Evolutionary conservation across 176 grass and related monocot species (phyloP), one percentile per base, ranked within the genome.

Genomic region (Phoenix dactylifera): DNA sequence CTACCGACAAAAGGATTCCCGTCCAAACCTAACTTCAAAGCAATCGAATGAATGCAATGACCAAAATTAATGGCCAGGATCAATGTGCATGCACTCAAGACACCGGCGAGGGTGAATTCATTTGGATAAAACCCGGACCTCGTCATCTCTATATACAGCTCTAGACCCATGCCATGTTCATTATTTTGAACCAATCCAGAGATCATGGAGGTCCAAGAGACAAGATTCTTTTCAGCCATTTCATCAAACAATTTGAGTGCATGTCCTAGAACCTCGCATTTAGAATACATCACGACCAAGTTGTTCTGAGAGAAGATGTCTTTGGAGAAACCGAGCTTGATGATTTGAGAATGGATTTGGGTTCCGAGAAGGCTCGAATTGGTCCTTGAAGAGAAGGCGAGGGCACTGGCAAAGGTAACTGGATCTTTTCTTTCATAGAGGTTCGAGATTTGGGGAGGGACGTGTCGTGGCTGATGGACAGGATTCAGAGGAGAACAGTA

Each of bases 181-280:
- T 72, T 76, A 10, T 55, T 32, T 49, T 69, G 68, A n/a, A 26
- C 1, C 0, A 52, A 69, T 26, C 32, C 72, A 0, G 85, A 76
- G 10, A 88, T 74, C 60, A 88, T 73, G 56, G 59, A 62, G 0
- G 80, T 83, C 80, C 85, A 88, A 5, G 79, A 82, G 2, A 87
- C 75, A 7, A 72, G 65, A 74, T 88, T 88, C 28, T 60, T 64
- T 2, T 50, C 50, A 24, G 63, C 28, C 80, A 76, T 83, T 83
- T 80, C 76, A 10, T 80, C 76, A 63, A 88, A 74, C 80, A 83
- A 1, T 0, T 18, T 12, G 1, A 59, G 50, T 23, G 76, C 80
- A 57, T 24, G 0, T 4, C 16, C 10, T 7, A 81, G 16, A 4
- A 16, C 15, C 12, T 51, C 62, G 24, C 60, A 55, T 23, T 16